Percentiles rank a stretch among this genome's conserved stretches.
Evolutionary conservation across 2,329 filamentous ascomycete genomes (phyloP).

Genomic region (Coniochaeta pulveracea): DNA sequence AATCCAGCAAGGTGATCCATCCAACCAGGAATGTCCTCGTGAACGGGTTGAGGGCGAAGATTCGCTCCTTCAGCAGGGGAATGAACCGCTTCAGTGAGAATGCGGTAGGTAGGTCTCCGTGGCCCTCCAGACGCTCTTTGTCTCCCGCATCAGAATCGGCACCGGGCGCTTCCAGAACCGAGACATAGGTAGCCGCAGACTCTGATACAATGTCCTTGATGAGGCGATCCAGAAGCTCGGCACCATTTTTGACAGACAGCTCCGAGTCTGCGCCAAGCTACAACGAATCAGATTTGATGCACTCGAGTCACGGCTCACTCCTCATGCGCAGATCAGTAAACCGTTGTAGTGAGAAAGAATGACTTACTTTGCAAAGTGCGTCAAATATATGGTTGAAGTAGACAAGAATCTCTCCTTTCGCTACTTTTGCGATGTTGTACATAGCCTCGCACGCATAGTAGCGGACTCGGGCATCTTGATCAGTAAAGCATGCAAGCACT

Average conservation of each 20-base stretch:
- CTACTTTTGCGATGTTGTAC: conserved; percentile 99
- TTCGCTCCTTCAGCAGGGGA: conserved; percentile 84
- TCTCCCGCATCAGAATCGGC: conserved; percentile 28
- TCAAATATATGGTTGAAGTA: conserved; percentile 99
- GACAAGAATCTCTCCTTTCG: conserved; percentile 90
- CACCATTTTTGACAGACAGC: conserved; percentile 94
- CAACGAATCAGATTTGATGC: conserved; percentile 7
- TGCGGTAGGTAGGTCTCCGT: conserved; percentile 57
- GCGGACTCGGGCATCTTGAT: conserved; percentile 91
- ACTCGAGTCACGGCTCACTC: too few species aligned
- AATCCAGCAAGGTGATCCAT: conserved; percentile 91
- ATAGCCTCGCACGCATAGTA: conserved; percentile 99
- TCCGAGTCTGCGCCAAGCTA: conserved; percentile 93
- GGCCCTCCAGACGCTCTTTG: conserved; percentile 30
- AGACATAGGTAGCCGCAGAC: conserved; percentile 89
- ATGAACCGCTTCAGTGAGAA: conserved; percentile 90
- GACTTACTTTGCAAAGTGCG: conserved; percentile 77
- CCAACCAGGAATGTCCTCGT: conserved; percentile 90
- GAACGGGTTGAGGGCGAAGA: conserved; percentile 89
- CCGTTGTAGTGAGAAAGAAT: conserved; percentile 3
- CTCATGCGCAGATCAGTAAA: too few species aligned
- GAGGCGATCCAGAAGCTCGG: conserved; percentile 85
- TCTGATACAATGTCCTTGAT: conserved; percentile 96
- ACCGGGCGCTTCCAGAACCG: conserved; percentile 58
- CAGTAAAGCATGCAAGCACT: conserved; percentile 92